Conservation (phyloP, 163 green algal species). For the Chlorella variabilis region DNA sequence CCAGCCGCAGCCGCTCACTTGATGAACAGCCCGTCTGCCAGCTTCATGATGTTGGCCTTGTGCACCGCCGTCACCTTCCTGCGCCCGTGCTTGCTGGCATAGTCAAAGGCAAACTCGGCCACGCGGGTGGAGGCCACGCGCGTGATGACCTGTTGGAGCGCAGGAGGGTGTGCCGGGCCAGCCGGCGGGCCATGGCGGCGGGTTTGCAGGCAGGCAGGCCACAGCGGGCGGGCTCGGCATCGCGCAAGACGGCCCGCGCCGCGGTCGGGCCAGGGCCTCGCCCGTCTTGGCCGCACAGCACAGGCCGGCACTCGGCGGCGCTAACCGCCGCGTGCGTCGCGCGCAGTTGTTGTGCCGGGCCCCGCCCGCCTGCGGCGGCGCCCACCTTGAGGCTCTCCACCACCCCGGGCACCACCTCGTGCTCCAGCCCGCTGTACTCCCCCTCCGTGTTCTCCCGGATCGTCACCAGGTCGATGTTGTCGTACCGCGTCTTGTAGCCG, state of each 20-base stretch:
- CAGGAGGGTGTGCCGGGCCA: not conserved
- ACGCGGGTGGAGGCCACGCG: slow-evolving; percentile 86
- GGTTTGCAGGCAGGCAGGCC: not conserved
- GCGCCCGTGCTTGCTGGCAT: slow-evolving; percentile 83
- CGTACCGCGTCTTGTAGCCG: slow-evolving; percentile 95
- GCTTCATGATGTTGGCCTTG: slow-evolving; percentile 97
- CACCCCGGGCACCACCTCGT: slow-evolving; percentile 94
- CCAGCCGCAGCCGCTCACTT: slow-evolving; percentile 74
- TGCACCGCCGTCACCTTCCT: slow-evolving; percentile 71
- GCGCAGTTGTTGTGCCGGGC: no score
- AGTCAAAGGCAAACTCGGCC: slow-evolving; percentile 96
- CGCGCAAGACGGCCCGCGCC: no score
- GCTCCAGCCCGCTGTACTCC: slow-evolving; percentile 94
- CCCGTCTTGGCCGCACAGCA: no score
- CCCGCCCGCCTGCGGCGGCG: slow-evolving; percentile 35
- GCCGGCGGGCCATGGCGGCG: not conserved
- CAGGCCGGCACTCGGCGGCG: no score
- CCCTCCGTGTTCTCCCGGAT: slow-evolving; percentile 97
- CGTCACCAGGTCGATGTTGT: slow-evolving; percentile 94
- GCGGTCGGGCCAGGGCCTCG: no score
- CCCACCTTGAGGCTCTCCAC: slow-evolving; percentile 90
- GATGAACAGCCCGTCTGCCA: slow-evolving; percentile 94
- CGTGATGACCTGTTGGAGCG: slow-evolving; percentile 86
- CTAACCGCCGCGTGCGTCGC: no score
- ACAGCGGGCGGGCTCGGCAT: not conserved